Conservation (phyloP, 108 stramenopile species). For the Skeletonema costatum region DNA sequence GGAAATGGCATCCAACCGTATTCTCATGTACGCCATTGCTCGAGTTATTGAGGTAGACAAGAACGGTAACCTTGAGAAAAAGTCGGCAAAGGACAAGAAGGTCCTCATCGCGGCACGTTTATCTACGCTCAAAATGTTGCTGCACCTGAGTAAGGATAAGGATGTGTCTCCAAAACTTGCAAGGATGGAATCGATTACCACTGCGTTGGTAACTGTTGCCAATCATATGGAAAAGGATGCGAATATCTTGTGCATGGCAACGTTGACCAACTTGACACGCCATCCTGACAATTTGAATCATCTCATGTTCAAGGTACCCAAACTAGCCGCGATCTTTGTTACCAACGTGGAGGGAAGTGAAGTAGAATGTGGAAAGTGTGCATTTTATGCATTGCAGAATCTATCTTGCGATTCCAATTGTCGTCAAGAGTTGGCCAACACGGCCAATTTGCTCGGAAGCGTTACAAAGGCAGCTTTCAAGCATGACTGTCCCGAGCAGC, state of each 20-base stretch:
- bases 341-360: slow-evolving; percentile 5
- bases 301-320: slow-evolving; percentile 28
- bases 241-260: slow-evolving; percentile 46
- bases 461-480: slow-evolving; percentile 37
- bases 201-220: slow-evolving; percentile 30
- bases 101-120: slow-evolving; percentile 32
- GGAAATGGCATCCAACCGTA: slow-evolving; percentile 31
- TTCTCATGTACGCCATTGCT: slow-evolving; percentile 42
- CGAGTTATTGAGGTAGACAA: slow-evolving; percentile 46
- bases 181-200: slow-evolving; percentile 25
- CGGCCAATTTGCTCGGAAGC: slow-evolving; percentile 17
- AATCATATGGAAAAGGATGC: slow-evolving; percentile 40
- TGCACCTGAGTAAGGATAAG: slow-evolving; percentile 42
- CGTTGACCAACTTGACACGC: slow-evolving; percentile 44
- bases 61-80: slow-evolving; percentile 28
- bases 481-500: slow-evolving; percentile 29
- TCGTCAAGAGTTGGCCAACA: slow-evolving; percentile 46
- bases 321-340: slow-evolving; percentile 16
- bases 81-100: slow-evolving; percentile 21
- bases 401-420: slow-evolving; percentile 37
- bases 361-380: slow-evolving; percentile 42
- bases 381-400: slow-evolving; percentile 46
- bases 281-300: slow-evolving; percentile 40
- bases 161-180: slow-evolving; percentile 28
- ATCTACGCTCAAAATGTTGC: slow-evolving; percentile 42